Base-by-base conservation (phyloP, 192 early-diverging fungal genomes). In the Geranomyces variabilis region DNA sequence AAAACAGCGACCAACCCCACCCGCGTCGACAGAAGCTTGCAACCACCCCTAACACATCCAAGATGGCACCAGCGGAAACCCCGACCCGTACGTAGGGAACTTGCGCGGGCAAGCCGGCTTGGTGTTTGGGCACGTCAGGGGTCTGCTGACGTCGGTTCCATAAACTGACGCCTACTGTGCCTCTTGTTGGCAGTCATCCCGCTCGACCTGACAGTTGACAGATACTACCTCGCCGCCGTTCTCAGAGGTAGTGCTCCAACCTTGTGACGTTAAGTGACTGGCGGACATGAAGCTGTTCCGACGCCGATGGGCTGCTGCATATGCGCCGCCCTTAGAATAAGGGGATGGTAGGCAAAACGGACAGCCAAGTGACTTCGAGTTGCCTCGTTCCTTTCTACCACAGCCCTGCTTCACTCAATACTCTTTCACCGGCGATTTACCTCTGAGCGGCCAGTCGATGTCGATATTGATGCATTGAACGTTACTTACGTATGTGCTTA, bases 371-470 rank as follows among this genome's bases (percentile, higher is more conserved):
- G 36, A 3, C 36, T 41, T 41, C 36, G n/a, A 41, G 5, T 59
- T 15, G 30, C 28, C 28, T 36, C 69, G 19, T 9, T 24, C 19
- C 30, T 7, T 17, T 19, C 7, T 17, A 7, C 28, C 22, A 10
- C 43, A 82, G 80, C 80, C 15, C 62, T 82, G 22, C 45, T 75
- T 21, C 80, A 82, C 55, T 77, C 80, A 14, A 75, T 82, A 31
- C 63, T 82, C 19, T 79, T 82, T 59, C 80, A 82, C 57, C 70
- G 80, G 17, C 56, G 72, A 26, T 82, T 82, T 62, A 71, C 75
- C 8, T 65, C 79, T 6, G 79, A 73, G 21, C 45, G 55, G 45
- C 80, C 80, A 6, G 34, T 68, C 12, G 80, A 82, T 26, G 73
- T 77, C 1, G 70, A 74, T 28, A 29, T 81, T 22, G 80, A 82